Evolutionary conservation across 805 yeast species (phyloP).

Genomic region (Ogataea kodamae): DNA sequence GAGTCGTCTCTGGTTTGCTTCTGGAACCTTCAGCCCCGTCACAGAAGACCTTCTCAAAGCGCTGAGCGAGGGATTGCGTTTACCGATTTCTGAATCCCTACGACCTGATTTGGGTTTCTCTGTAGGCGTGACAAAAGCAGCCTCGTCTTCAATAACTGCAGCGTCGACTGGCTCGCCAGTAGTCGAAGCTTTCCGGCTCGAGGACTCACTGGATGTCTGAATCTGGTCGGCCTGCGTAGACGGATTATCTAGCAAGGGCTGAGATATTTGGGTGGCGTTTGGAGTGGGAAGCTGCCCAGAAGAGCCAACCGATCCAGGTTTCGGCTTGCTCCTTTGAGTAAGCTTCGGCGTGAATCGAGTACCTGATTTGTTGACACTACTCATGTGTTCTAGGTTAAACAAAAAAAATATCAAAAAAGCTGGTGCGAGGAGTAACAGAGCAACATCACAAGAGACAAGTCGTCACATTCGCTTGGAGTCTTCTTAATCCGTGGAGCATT

Average conservation of each 20-base stretch:
- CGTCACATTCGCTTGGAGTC: no score
- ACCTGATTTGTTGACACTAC: constrained; percentile 44
- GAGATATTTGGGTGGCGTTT: constrained; percentile 6
- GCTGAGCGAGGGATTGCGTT: constrained; percentile 4
- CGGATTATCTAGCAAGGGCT: no score
- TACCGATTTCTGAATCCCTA: not conserved
- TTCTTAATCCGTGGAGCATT: no score
- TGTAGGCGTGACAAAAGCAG: constrained; percentile 2
- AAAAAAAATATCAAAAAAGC: no score
- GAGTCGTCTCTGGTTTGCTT: constrained; percentile 6
- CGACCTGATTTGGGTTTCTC: not conserved
- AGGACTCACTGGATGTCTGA: no score
- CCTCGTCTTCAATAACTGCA: not conserved
- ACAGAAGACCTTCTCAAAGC: constrained; percentile 6
- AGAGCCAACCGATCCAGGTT: constrained; percentile 3
- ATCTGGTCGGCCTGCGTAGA: constrained; percentile 1
- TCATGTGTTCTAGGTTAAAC: constrained; percentile 14
- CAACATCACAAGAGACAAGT: no score
- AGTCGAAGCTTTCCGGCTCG: not conserved
- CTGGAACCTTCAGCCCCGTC: constrained; percentile 7
- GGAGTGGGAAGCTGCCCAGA: constrained; percentile 15
- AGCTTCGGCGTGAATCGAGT: constrained; percentile 65
- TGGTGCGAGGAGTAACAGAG: constrained; percentile 3
- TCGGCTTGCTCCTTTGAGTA: constrained; percentile 28
- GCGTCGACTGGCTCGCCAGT: constrained; percentile 3